Evolutionary conservation across 2,329 filamentous ascomycete genomes (phyloP), one percentile per base, ranked within the genome.

Genomic region (Diaporthe sp.): DNA sequence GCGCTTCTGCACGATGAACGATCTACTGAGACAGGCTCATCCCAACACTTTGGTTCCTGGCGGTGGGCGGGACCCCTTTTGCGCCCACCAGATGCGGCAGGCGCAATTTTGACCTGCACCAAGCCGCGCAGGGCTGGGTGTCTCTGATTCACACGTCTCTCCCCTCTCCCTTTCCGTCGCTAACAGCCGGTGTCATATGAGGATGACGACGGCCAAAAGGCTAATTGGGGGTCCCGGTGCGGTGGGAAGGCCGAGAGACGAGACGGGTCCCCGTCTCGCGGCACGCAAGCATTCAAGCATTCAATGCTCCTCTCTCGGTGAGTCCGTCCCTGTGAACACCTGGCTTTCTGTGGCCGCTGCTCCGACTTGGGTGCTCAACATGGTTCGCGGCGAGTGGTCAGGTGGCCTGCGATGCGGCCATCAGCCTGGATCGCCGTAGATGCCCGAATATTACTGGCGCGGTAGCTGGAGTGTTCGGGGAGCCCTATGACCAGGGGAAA

Each of bases 11-110:
- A 73, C 71, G 71, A 73, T 55, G 58, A 42, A 55, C 47, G 58
- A 73, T 65, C 71, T 47, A 42, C 58, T 57, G 49, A 65, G 34
- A 65, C 42, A 71, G 68, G 71, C 60, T 65, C n/a, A 44, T 65
- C 71, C 58, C 71, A 65, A 55, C 44, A 55, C 31, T 53, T 37
- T 73, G 71, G 57, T 44, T 61, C 71, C 44, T 25, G 63, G 44
- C 44, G 20, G 12, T 37, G 63, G 31, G 44, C 44, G 20, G 22
- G 65, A 13, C 47, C 65, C 47, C 15, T 53, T 55, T 31, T 28
- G 49, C 65, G 49, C 49, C n/a, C 34, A 22, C 4, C 49, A 55
- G 37, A 42, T 37, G n/a, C 37, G 37, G 22, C 65, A 70, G 13
- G 49, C 49, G 65, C 34, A 55, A 9, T 20, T 55, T n/a, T 15